Base-by-base conservation (phyloP, 2,329 filamentous ascomycete genomes). In the Cladosporium halotolerans region DNA sequence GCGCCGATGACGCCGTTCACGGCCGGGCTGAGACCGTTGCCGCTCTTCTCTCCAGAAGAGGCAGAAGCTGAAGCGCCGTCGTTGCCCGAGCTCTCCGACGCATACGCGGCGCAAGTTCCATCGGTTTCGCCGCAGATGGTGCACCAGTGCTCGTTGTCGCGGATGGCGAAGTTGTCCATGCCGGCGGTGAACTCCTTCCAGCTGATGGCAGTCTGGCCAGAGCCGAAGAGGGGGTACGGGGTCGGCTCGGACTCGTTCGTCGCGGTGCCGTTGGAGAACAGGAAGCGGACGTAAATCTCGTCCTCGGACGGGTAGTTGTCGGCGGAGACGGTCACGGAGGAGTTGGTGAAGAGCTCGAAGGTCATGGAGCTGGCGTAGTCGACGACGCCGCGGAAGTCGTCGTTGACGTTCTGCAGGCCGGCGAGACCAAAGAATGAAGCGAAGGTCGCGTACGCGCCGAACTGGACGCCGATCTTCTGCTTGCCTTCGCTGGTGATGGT, bases 1-100 rank as follows among this genome's bases (percentile, higher is more conserved):
- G 84, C 84, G 34, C 84, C 84, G 63, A 95, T 90, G 4, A 92
- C 88, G 48, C 89, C 89, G 0, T 88, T 89, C n/a, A 91, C 82
- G 5, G 81, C 78, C 36, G 77, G 81, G 47, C 84, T 86, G 28
- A 95, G 75, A 8, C 79, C 78, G 51, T 68, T 69, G 5, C 64
- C 62, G 11, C 55, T 56, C 13, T 59, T 62, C 19, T 55, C 55
- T 8, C 55, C 49, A 4, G 70, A 62, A 7, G 61, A 57, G 9
- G 23, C 45, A 1, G 64, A 36, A 23, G 33, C 50, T 9, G 56
- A 64, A 10, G 60, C 57, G 33, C 59, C 57, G 14, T 66, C 65
- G 38, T 60, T 64, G 18, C 61, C 53, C 16, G 59, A 58, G 1
- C 68, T 54, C 14, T 44, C 50, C 9, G 67, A 59, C 9, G 68